These are phyloP conservation scores for Lindgomyces ingoldianus DNA, from an alignment of 495 filamentous ascomycete genomes.

Conservation along the genomic window DNA sequence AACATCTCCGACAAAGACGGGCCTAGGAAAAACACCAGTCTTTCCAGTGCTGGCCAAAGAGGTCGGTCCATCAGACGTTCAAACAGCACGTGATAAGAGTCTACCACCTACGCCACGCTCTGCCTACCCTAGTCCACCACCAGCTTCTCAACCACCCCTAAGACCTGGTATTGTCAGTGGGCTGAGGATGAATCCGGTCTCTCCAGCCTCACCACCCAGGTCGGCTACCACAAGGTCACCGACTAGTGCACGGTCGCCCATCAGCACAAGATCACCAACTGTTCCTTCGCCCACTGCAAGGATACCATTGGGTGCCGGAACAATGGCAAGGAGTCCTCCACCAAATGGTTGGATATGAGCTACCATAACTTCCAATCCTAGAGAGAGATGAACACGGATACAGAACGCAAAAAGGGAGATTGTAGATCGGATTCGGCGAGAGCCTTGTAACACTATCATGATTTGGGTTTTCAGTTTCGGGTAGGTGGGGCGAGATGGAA, in stretches of 20 bases:
- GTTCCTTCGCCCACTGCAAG: slow-evolving; percentile 19
- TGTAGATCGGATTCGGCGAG: slow-evolving; percentile 13
- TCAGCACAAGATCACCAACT: slow-evolving; percentile 18
- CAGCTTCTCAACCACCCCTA: neutral
- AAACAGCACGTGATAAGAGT: slow-evolving; percentile 46
- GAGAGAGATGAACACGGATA: too few species aligned
- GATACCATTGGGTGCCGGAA: slow-evolving; percentile 31
- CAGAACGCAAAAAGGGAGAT: neutral
- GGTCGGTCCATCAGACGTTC: too few species aligned
- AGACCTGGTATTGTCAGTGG: slow-evolving; percentile 14
- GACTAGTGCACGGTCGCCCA: too few species aligned
- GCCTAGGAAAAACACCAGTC: slow-evolving; percentile 5
- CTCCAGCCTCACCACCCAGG: slow-evolving; percentile 14
- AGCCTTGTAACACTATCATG: slow-evolving; percentile 21
- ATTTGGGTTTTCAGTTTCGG: neutral
- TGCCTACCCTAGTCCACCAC: neutral
- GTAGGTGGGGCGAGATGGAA: neutral
- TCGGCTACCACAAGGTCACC: neutral
- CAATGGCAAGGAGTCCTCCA: slow-evolving; percentile 35
- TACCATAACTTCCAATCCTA: neutral
- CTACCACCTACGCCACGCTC: slow-evolving; percentile 35
- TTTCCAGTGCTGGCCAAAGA: slow-evolving; percentile 28
- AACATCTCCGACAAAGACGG: slow-evolving; percentile 12
- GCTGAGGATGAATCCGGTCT: slow-evolving; percentile 33
- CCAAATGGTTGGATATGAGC: slow-evolving; percentile 36